phyloP scores from a whole-genome alignment of 768 basidiomycete species.

The Hemileccinum rubropunctum region DNA sequence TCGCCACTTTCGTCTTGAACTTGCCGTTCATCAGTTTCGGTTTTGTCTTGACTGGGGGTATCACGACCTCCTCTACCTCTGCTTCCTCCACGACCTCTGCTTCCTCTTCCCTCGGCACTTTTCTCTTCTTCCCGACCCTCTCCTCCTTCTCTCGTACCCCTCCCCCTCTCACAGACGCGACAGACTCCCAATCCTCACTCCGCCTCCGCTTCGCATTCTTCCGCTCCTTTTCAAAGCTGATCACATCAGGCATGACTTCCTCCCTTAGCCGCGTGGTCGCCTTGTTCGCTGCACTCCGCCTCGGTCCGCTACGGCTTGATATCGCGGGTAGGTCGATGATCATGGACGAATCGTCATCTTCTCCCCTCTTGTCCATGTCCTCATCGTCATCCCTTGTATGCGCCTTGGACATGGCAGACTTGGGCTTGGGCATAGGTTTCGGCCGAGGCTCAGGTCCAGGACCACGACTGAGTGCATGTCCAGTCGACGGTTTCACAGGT shows the following conservation, averaged over 20 bases:
- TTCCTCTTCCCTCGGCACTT: conserved; percentile 15
- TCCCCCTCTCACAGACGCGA: conserved; percentile 1
- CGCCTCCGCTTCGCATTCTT: conserved; percentile 37
- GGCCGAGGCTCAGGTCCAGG: neutral
- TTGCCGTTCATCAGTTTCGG: conserved; percentile 8
- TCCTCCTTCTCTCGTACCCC: conserved; percentile 12
- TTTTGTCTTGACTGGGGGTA: conserved; percentile 12
- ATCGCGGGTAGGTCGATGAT: conserved; percentile 6
- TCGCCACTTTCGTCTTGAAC: conserved; percentile 3
- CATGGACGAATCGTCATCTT: conserved; percentile 7
- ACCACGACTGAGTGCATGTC: neutral
- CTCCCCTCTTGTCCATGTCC: neutral
- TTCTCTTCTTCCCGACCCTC: conserved; percentile 19
- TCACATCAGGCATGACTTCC: conserved; percentile 73
- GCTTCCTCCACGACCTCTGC: conserved; percentile 31
- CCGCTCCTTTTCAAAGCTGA: conserved; percentile 67
- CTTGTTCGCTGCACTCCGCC: conserved; percentile 55
- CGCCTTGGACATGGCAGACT: neutral
- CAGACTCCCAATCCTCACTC: conserved; percentile 31
- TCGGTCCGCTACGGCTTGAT: conserved; percentile 21
- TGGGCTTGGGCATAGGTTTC: conserved; percentile 4
- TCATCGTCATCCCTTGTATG: neutral
- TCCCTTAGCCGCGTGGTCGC: conserved; percentile 45
- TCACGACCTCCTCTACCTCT: conserved; percentile 18
- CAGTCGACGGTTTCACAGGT: conserved; percentile 7